Evolutionary conservation across 2,329 filamentous ascomycete genomes (phyloP).

Genomic region (Cercospora beticola): DNA sequence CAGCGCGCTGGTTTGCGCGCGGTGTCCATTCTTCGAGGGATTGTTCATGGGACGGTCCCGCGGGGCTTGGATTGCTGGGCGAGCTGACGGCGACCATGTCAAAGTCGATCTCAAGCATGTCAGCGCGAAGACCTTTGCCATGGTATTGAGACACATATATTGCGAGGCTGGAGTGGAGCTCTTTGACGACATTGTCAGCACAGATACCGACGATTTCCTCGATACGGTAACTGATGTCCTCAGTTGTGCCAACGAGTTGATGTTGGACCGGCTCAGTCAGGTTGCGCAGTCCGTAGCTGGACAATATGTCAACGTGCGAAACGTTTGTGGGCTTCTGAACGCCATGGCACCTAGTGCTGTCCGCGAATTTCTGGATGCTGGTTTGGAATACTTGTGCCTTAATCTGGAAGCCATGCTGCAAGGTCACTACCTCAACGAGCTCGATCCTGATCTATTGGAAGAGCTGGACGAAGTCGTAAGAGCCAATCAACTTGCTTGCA

Average conservation of each 20-base stretch:
- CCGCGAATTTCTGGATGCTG: slow-evolving; percentile 80
- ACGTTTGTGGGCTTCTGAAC: slow-evolving; percentile 81
- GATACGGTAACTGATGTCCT: slow-evolving; percentile 91
- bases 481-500: slow-evolving; percentile 74
- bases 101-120: slow-evolving; percentile 82
- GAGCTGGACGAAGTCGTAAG: slow-evolving; percentile 80
- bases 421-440: slow-evolving; percentile 76
- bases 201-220: slow-evolving; percentile 77
- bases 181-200: slow-evolving; percentile 72
- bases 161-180: slow-evolving; percentile 76
- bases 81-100: slow-evolving; percentile 54
- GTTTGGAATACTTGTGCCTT: slow-evolving; percentile 85
- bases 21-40: slow-evolving; percentile 89
- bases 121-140: slow-evolving; percentile 67
- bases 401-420: slow-evolving; percentile 91
- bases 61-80: slow-evolving; percentile 70
- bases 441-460: slow-evolving; percentile 77
- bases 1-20: slow-evolving; percentile 72
- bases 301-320: slow-evolving; percentile 78
- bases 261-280: slow-evolving; percentile 87
- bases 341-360: slow-evolving; percentile 81
- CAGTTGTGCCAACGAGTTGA: slow-evolving; percentile 86
- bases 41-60: slow-evolving; percentile 85
- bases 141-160: slow-evolving; percentile 80
- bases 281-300: slow-evolving; percentile 84